Base-by-base conservation (phyloP, 148 eudicot genomes). In the Silene uniflora region DNA sequence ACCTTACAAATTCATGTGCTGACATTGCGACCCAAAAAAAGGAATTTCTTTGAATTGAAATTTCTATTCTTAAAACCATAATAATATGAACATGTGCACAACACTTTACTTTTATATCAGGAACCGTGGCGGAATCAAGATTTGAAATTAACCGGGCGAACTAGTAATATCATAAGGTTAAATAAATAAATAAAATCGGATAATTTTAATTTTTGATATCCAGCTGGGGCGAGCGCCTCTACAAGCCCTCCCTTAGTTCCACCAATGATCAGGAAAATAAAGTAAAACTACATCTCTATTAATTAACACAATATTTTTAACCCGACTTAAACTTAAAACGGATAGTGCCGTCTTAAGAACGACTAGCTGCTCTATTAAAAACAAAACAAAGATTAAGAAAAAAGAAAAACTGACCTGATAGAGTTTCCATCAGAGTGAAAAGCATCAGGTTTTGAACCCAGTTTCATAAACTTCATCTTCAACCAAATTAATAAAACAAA, bases 361-460 rank as follows among this genome's bases (percentile, higher is more conserved):
- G 29, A 27, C 29, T 27, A 27, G 29, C 29, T 27, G 29, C 29
- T 27, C 2, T 27, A 27, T 19, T 29, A 12, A 62, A 29, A 49
- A 7, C 62, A 63, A 52, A 6, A 23, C 12, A 11, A 23, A 69
- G 52, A 22, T 8, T 6, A 52, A 27, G 13, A 58, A 73, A 44
- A 39, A 32, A 7, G 49, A 18, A 44, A 44, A 75, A 75, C 72
- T 74, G 8, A 91, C 96, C 96, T 89, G 72, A 85, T 80, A 39
- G 76, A 78, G 75, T 72, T 85, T 18, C 91, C 93, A 73, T 89
- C 83, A 69, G 85, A 78, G 65, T 86, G 91, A 80, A 91, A 89
- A 21, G 91, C 73, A 84, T 91, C 93, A 81, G 93, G 97, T 82
- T 91, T 91, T 25, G 97, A 91, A 16, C 93, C 97, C 81, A 91